These are phyloP conservation scores for Globisporangium takayamanum DNA, from an alignment of 352 stramenopile genomes.

Conservation along the genomic window DNA sequence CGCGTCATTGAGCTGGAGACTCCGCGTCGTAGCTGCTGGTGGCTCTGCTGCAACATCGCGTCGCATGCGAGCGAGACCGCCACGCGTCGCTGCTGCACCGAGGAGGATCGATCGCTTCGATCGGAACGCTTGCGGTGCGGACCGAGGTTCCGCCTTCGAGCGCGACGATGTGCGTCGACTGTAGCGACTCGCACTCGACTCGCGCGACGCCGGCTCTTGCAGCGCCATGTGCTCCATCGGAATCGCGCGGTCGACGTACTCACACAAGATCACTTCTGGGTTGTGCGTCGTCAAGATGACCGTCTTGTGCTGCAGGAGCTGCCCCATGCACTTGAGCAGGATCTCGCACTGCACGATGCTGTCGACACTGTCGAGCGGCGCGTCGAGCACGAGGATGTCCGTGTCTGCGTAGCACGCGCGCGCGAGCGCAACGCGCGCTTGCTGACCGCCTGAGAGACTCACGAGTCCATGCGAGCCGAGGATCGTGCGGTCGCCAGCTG, in stretches of 20 bases:
- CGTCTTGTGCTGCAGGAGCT: constrained; percentile 45
- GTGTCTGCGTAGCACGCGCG: constrained; percentile 50
- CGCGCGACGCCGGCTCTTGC: constrained; percentile 10
- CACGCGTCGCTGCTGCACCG: constrained; percentile 4
- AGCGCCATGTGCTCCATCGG: constrained; percentile 26
- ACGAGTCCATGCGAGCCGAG: constrained; percentile 38
- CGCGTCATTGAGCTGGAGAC: constrained; percentile 14
- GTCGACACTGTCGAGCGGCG: constrained; percentile 48
- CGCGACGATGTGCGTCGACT: constrained; percentile 15
- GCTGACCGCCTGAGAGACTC: constrained; percentile 53
- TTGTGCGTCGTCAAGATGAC: constrained; percentile 53
- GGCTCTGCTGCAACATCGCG: not conserved
- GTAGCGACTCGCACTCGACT: constrained; percentile 7
- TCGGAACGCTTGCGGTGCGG: not conserved
- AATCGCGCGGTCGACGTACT: constrained; percentile 34
- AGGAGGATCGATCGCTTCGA: constrained; percentile 12
- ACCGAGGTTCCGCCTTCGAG: constrained; percentile 1
- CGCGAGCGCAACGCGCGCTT: constrained; percentile 46
- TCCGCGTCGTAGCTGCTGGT: no score
- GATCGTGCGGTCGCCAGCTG: constrained; percentile 48
- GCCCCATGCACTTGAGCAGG: constrained; percentile 46
- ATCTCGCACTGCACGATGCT: constrained; percentile 54
- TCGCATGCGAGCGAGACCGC: constrained; percentile 1
- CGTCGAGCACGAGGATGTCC: constrained; percentile 46
- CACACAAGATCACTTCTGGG: constrained; percentile 36